Evolutionary conservation across 208 protist species (phyloP), one percentile per base, ranked within the genome.

Genomic region (Trypanosoma boissoni): DNA sequence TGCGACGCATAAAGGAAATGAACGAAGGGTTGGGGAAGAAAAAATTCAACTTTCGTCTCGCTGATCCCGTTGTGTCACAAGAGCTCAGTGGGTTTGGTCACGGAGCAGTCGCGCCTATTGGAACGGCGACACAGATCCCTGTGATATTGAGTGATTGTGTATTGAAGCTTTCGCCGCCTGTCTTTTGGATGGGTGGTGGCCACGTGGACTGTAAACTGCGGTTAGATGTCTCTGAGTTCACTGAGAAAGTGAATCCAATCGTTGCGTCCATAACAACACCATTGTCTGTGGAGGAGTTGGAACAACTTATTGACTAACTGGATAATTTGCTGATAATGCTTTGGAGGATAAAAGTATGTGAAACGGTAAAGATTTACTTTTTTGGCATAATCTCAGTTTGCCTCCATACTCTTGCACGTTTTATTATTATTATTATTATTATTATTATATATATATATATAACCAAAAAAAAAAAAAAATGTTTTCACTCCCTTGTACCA

Each of bases 31-130:
- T 91, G 14, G 84, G 87, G 2, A 94, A 94, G 71, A 91, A 90
- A 55, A 91, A 90, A 54, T 91, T 94, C 55, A 91, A 94, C 67
- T 86, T 94, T 52, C 80, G 87, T 9, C 63, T 91, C 21, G 87
- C 87, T 0, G 70, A 80, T 32, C 66, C 78, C 27, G 69, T 56
- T 20, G 65, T 76, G 50, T 58, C 81, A 36, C 52, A 72, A 32
- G 42, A 72, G 58, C 70, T 91, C 57, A 94, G 81, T 1, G 87
- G 87, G 1, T 88, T 90, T 59, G 49, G 52, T 16, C 76, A 88
- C 55, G 83, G 83, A 21, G 87, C 83, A 0, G 87, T 94, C 21
- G 83, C 71, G 0, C 81, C 87, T 12, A 88, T 94, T 37, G 83
- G 83, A 4, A 74, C 75, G 1, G 3, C 20, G 8, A 31, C 43